These are phyloP conservation scores for Backusella mclennaniae DNA, from an alignment of 192 early-diverging fungal species.

Conservation along the genomic window DNA sequence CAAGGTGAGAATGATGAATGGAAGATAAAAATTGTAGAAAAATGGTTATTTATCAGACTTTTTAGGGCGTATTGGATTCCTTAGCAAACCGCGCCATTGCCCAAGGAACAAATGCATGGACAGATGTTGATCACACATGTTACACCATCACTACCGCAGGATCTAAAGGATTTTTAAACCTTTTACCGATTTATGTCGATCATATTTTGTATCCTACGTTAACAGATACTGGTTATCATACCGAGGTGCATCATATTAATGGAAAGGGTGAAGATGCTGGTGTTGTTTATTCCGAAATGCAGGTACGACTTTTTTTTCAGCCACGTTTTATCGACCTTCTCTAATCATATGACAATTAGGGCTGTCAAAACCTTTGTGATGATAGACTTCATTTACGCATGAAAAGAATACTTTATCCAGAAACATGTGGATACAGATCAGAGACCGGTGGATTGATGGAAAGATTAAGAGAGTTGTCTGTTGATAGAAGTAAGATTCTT, in stretches of 20 bases:
- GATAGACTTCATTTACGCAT: constrained; percentile 44
- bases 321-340: no score
- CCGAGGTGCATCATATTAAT: constrained; percentile 64
- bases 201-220: constrained; percentile 63
- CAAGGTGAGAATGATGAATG: constrained; percentile 38
- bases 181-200: constrained; percentile 63
- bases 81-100: constrained; percentile 60
- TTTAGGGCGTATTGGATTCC: constrained; percentile 59
- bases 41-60: neutral
- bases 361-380: constrained; percentile 46
- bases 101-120: constrained; percentile 66
- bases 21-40: neutral
- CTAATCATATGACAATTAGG: constrained; percentile 18
- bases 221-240: constrained; percentile 55
- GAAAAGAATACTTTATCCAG: constrained; percentile 57
- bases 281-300: constrained; percentile 67
- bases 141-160: constrained; percentile 62
- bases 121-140: constrained; percentile 56
- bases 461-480: constrained; percentile 48
- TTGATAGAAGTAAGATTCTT: constrained; percentile 50
- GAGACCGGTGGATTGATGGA: constrained; percentile 65
- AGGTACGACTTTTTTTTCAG: constrained; percentile 26
- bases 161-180: constrained; percentile 54
- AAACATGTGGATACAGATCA: constrained; percentile 56
- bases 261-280: constrained; percentile 65